Evolutionary conservation across 1,284 basidiomycete species (phyloP).

Genomic region (Golubevia pallescens): DNA sequence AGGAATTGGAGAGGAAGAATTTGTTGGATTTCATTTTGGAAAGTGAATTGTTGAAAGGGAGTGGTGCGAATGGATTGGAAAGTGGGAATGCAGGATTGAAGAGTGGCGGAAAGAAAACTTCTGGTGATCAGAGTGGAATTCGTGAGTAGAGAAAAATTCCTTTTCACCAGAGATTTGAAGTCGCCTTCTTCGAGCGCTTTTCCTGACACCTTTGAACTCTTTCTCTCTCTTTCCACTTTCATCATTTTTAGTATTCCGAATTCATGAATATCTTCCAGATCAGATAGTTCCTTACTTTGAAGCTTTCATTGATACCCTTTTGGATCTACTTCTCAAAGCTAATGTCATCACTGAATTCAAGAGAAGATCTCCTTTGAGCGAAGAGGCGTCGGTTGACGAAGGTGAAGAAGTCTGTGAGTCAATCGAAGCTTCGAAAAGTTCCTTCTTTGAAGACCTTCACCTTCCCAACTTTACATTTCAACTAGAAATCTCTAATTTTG

Average conservation of each 20-base stretch:
- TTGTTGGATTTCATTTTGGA: not conserved
- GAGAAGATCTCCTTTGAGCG: slow-evolving; percentile 21
- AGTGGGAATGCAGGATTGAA: slow-evolving; percentile 15
- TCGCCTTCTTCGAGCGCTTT: not conserved
- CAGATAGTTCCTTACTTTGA: slow-evolving; percentile 53
- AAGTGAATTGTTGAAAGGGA: not conserved
- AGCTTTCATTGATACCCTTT: slow-evolving; percentile 41
- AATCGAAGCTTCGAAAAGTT: not conserved
- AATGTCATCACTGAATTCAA: slow-evolving; percentile 50
- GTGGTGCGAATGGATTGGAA: slow-evolving; percentile 20
- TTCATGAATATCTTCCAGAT: slow-evolving; percentile 61
- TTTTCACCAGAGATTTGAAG: not conserved
- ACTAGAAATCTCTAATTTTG: too few relatives aligned
- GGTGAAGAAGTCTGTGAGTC: not conserved
- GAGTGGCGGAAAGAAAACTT: slow-evolving; percentile 5
- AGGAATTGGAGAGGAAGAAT: not conserved
- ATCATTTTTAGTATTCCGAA: slow-evolving; percentile 38
- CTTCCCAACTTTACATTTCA: too few relatives aligned
- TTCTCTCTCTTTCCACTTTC: not conserved
- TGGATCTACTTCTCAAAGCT: slow-evolving; percentile 48
- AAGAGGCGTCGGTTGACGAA: too few relatives aligned
- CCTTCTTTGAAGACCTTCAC: not conserved
- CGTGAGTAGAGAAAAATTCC: slow-evolving; percentile 8
- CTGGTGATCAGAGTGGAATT: slow-evolving; percentile 14
- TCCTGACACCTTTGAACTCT: not conserved